Base-by-base conservation (phyloP, 352 stramenopile species). In the Blastocystis sp. region DNA sequence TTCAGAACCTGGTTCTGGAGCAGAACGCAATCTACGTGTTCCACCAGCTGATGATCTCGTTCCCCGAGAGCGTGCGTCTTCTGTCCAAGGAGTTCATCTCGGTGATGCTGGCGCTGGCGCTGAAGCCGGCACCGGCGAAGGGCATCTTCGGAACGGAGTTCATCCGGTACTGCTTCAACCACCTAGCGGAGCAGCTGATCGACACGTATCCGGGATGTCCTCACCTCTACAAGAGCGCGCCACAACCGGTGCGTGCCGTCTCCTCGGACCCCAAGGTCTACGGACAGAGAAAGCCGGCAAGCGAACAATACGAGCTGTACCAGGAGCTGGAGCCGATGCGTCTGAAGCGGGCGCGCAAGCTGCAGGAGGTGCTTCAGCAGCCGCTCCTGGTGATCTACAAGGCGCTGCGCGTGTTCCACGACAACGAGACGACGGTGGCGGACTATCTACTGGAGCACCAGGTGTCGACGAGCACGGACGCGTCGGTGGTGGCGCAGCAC, bases 11-110 rank as follows among this genome's bases (percentile, higher is more conserved):
- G 0, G 75, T 85, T 6, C 46, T 85, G 40, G 75, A 85, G 51
- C 75, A 85, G 63, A 72, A 85, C 40, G 75, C 75, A 14, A 85
- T 85, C 44, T 76, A 85, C 48, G 57, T 76, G 4, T 85, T 85
- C 40, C 75, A 85, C 51, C 75, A 85, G 46, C 44, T 85, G 11
- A 85, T 85, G 40, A 72, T 85, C 51, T 59, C 34, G 8, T 76
- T 76, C 75, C 75, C 75, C 14, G 57, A 76, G 24, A 73, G 40
- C 59, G 75, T 85, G 2, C 64, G 42, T 8, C 46, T 76, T 11
- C 63, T 85, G 36, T 59, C 48, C 40, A 56, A 57, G 24, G 75
- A 85, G 46, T 85, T 85, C 44, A 76, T 85, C 63, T 56, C 34
- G n/a, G 57, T 85, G 4, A 64, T 85, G 38, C 18, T 85, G 3